phyloP scores from a whole-genome alignment of 164 flowering plant genomes.

The Buxus sempervirens region DNA sequence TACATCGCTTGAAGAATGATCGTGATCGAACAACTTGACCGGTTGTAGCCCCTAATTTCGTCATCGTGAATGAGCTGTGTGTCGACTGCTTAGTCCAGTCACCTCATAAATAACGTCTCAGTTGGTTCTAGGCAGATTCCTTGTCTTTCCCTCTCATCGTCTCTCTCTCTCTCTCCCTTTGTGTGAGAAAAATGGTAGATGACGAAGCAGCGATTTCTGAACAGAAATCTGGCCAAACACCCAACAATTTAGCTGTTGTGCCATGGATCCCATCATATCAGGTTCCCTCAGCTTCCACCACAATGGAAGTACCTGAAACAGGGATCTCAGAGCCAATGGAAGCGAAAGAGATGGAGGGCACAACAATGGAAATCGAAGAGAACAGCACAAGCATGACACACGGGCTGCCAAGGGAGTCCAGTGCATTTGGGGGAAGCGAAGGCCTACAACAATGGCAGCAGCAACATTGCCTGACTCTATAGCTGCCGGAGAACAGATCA shows the following conservation, averaged over 20 bases:
- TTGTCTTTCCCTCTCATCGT: no score
- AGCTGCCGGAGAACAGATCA: conserved; percentile 37
- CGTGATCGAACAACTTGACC: no score
- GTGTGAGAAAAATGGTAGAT: conserved; percentile 4
- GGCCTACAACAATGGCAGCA: conserved; percentile 47
- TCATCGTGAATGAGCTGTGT: no score
- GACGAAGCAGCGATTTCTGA: conserved; percentile 16
- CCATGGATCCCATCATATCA: conserved; percentile 60
- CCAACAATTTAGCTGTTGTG: conserved; percentile 45
- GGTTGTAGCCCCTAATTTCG: no score
- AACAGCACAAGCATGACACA: not conserved
- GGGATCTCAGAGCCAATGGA: conserved; percentile 47
- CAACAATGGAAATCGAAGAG: conserved; percentile 53
- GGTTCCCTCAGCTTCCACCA: conserved; percentile 12
- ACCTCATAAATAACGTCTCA: no score
- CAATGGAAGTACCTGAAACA: not conserved
- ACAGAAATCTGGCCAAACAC: not conserved
- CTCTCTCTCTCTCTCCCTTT: no score
- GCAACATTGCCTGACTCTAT: conserved; percentile 60
- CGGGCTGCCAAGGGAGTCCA: conserved; percentile 4
- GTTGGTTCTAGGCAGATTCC: no score
- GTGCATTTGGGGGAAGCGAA: conserved; percentile 16
- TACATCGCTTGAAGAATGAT: no score
- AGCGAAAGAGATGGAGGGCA: conserved; percentile 34
- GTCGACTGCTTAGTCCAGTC: no score